Base-by-base conservation (phyloP, 108 stramenopile genomes). In the Nitzschia inconspicua region DNA sequence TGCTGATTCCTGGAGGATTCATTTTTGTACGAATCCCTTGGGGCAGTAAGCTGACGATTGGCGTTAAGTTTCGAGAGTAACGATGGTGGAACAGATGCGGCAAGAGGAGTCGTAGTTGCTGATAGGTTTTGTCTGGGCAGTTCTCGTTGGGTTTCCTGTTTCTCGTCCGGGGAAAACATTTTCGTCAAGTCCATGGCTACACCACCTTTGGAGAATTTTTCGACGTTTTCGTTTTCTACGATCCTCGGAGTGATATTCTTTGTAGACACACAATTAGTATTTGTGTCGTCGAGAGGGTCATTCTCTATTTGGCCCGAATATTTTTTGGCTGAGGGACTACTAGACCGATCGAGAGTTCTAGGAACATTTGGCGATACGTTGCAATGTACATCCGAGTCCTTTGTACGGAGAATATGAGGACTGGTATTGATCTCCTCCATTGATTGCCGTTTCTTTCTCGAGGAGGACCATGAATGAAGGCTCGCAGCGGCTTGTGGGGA, bases 141-240 rank as follows among this genome's bases (percentile, higher is more conserved):
- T 14, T 6, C 11, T 24, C 16, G 31, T 36, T 50, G 14, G 7
- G 44, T 46, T n/a, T 44, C 32, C 29, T 28, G 44, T 44, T 19
- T 24, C 34, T 54, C 43, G 35, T 47, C 37, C 6, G 22, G 22
- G 3, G 56, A 43, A 64, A 78, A 72, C 55, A 72, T 68, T 10
- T 32, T 44, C 2, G 72, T 58, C 19, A 73, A 34, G 44, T 69
- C 67, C 51, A 73, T 53, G 4, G 52, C 61, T 22, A 78, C 59
- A 13, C 68, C 68, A 19, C 60, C 44, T 46, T 61, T 61, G 13
- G 46, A 31, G 3, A 32, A 48, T 14, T 47, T 44, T 48, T 44
- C 4, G 10, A 13, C 27, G 20, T 58, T 20, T 13, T 11, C 16
- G 22, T 46, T 6, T 16, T 23, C 35, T 23, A 4, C n/a, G 18